Base-by-base conservation (phyloP, 192 early-diverging fungal genomes). In the Coemansia brasiliensis region DNA sequence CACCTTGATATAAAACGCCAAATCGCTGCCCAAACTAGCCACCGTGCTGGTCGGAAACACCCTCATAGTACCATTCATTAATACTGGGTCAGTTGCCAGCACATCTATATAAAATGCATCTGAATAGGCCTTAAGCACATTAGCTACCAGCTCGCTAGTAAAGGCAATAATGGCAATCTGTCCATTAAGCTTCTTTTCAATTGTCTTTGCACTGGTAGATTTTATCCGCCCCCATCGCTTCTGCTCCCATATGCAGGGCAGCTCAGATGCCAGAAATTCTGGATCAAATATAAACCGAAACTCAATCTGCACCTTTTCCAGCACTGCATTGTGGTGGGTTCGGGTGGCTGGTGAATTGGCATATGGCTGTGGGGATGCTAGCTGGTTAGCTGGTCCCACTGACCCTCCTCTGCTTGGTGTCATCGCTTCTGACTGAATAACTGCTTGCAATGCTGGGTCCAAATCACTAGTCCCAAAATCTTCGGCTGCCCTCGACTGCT, bases 381-480 rank as follows among this genome's bases (percentile, higher is more conserved):
- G 27, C 27, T 29, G 27, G n/a, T n/a, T n/a, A 4, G 27, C 27
- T 29, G 27, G 27, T 9, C 10, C 46, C 38, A 15, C 53, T 12
- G 38, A 4, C 6, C 6, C 21, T 24, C 13, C 38, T 26, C 10
- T 22, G 13, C 13, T 54, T 20, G 52, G 17, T 10, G 32, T 60
- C 12, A 40, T n/a, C 10, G 17, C 54, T 15, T 21, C 27, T 1
- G 57, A 22, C 44, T 61, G 4, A 5, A 59, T 25, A 18, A 69
- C 71, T 1, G 74, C 79, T 3, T 54, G 67, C 22, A 84, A 42
- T 2, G 81, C 74, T 5, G 83, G 83, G 50, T 84, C 83, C 24
- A 84, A 59, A 16, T 68, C 69, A 1, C 45, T 26, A 1, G 51
- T 38, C 15, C 50, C 59, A 26, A 24, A 21, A 11, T 38, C 40